phyloP scores from a whole-genome alignment of 306 rosid species.

The Delonix regia region DNA sequence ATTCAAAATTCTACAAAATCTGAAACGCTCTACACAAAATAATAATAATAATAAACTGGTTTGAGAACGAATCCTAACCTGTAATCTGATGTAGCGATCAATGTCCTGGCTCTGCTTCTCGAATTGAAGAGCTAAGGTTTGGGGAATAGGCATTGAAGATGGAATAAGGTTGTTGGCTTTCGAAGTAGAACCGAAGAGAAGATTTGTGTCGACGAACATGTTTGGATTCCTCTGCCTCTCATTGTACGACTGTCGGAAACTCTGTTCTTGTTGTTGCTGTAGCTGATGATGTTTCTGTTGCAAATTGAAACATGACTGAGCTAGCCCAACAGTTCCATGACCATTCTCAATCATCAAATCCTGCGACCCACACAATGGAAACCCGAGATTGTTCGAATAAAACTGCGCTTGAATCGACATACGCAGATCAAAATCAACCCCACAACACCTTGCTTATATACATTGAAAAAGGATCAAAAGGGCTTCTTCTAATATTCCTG shows the following conservation, averaged over 20 bases:
- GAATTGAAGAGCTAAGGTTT: slow-evolving; percentile 38
- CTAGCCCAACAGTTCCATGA: slow-evolving; percentile 32
- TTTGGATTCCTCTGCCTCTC: slow-evolving; percentile 33
- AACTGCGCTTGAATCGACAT: slow-evolving; percentile 73
- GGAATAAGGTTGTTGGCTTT: background rate
- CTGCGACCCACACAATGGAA: slow-evolving; percentile 47
- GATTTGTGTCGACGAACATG: slow-evolving; percentile 16
- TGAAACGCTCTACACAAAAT: background rate
- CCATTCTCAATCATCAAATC: slow-evolving; percentile 42
- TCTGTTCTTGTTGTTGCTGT: slow-evolving; percentile 6
- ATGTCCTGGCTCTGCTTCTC: slow-evolving; percentile 56
- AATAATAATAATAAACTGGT: no score
- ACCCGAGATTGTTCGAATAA: slow-evolving; percentile 43
- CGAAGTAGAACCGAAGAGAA: slow-evolving; percentile 3
- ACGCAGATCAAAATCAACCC: background rate
- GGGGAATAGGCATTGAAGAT: slow-evolving; percentile 25
- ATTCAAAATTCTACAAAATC: background rate
- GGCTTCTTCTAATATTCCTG: no score
- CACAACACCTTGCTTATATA: no score
- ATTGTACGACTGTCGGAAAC: slow-evolving; percentile 23
- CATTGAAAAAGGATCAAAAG: background rate
- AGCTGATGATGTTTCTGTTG: slow-evolving; percentile 29
- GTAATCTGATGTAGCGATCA: slow-evolving; percentile 55
- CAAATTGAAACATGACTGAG: slow-evolving; percentile 38
- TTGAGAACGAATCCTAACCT: slow-evolving; percentile 44